Evolutionary conservation across 2,329 filamentous ascomycete genomes (phyloP).

Genomic region (Cercospora sp.): DNA sequence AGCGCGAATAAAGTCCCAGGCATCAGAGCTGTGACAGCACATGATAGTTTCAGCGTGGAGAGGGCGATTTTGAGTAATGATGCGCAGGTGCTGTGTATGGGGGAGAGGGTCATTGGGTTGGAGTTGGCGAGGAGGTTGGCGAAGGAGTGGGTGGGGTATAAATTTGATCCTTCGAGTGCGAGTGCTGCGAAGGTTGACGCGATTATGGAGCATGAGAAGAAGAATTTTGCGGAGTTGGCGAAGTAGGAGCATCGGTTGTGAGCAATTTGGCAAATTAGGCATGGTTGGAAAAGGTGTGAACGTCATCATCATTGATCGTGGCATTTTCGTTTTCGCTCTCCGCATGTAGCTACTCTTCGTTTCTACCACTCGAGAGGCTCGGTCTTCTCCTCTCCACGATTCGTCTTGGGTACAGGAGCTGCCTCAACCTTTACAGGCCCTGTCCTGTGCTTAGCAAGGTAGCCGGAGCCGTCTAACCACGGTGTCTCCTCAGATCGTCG

Average conservation of each 20-base stretch:
- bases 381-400: constrained; percentile 77
- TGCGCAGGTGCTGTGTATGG: constrained; percentile 83
- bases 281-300: not conserved
- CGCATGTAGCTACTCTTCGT: not conserved
- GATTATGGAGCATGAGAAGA: constrained; percentile 52
- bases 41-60: constrained; percentile 84
- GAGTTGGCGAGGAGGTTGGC: constrained; percentile 77
- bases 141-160: constrained; percentile 80
- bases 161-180: constrained; percentile 69
- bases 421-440: constrained; percentile 65
- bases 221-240: constrained; percentile 35
- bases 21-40: constrained; percentile 82
- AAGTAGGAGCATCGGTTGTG: not conserved
- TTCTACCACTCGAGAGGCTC: constrained; percentile 86
- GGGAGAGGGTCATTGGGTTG: constrained; percentile 77
- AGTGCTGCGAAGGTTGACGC: constrained; percentile 59
- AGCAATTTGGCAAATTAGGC: not conserved
- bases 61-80: constrained; percentile 79
- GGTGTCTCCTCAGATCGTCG: constrained; percentile 76
- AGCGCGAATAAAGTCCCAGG: constrained; percentile 85
- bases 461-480: constrained; percentile 86
- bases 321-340: not conserved
- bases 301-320: not conserved
- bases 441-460: constrained; percentile 62
- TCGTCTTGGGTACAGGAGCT: constrained; percentile 79